Base-by-base conservation (phyloP, 352 stramenopile species). In the Phytopythium cucurbitacearum region DNA sequence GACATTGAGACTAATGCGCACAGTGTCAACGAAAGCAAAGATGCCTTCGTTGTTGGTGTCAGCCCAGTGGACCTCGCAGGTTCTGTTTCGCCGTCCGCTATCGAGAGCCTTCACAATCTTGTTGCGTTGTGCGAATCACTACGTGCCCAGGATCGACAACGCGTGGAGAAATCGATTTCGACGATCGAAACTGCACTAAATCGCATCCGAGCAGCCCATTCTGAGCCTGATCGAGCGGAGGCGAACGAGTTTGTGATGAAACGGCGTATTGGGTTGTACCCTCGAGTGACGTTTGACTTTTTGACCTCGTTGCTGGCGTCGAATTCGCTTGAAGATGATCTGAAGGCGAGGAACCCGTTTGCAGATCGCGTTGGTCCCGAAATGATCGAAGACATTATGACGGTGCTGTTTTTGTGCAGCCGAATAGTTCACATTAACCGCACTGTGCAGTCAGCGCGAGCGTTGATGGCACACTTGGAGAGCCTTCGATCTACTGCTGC, bases 1-100 rank as follows among this genome's bases (percentile, higher is more conserved):
- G 96, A 99, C 59, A 94, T 98, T 44, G 73, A 80, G n/a, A 85
- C 83, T 7, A 89, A 94, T 45, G 84, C 86, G 7, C 63, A 82
- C 42, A 68, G 62, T 6, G 78, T 88, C 39, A 93, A 92, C 28
- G 66, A 58, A 11, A 89, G 79, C 40, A 85, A 92, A 48, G 81
- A 95, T 51, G 79, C 80, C 0, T 94, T 83, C 53, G 67, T 91
- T 28, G 69, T 65, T 11, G 76, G 78, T 3, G 65, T 90, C 11
- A 93, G 78, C 8, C 75, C 79, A 2, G 44, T 69, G 10, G 69
- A 86, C 38, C 53, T 89, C 3, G 54, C 66, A 1, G 59, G 40
- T 9, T 7, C 13, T 10, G 28, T 21, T 4, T 11, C 15, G 32
- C 56, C 40, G 12, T 62, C 53, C 1, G 56, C 65, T 1, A n/a